Conservation (phyloP, 306 rosid genomes). For the Dalbergia oliveri region DNA sequence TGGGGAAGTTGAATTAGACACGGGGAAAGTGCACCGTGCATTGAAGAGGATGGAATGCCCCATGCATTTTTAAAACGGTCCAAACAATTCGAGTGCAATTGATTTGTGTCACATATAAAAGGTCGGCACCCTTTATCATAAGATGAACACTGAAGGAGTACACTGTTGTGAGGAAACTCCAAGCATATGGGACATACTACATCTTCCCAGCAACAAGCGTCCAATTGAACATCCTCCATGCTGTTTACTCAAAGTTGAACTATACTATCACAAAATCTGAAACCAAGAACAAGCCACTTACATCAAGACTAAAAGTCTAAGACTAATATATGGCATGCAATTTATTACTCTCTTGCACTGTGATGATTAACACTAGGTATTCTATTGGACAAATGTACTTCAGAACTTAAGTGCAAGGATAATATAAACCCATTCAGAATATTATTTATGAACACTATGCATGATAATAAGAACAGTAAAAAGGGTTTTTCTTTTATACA, state of each 20-base stretch:
- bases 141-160: conserved; percentile 90
- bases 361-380: conserved; percentile 21
- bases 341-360: conserved; percentile 1
- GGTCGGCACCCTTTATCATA: conserved; percentile 84
- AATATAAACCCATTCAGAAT: conserved; percentile 13
- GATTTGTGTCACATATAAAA: conserved; percentile 87
- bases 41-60: conserved; percentile 58
- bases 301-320: conserved; percentile 17
- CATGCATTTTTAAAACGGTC: conserved; percentile 86
- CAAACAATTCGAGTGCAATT: conserved; percentile 90
- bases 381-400: conserved; percentile 17
- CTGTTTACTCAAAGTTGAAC: background rate
- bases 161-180: conserved; percentile 93
- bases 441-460: conserved; percentile 8
- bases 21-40: conserved; percentile 47
- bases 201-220: conserved; percentile 72
- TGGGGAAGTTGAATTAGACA: conserved; percentile 23
- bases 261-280: conserved; percentile 18
- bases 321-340: conserved; percentile 19
- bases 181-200: conserved; percentile 89
- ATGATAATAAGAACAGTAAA: background rate
- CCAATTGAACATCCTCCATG: conserved; percentile 65
- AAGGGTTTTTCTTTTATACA: too few species aligned
- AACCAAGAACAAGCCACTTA: conserved; percentile 23
- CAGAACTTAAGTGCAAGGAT: conserved; percentile 11